Conservation (phyloP, 2,329 filamentous ascomycete species). For the Westerdykella sp. region DNA sequence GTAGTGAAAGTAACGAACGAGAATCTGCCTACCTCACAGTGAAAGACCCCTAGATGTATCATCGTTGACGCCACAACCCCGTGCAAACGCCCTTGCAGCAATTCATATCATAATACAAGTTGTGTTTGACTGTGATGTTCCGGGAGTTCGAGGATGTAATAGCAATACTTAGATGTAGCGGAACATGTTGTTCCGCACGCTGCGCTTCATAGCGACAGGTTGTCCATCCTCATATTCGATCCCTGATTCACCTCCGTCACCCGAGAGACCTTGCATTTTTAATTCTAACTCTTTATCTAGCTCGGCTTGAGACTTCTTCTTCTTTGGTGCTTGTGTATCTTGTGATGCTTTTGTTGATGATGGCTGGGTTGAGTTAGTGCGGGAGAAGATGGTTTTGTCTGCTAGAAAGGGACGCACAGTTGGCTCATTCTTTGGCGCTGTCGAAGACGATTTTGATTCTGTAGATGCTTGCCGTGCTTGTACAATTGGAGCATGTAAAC, state of each 20-base stretch:
- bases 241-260: constrained; percentile 64
- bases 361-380: not conserved
- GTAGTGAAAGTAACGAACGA: too few species aligned
- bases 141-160: too few species aligned
- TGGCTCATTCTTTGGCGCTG: constrained; percentile 1
- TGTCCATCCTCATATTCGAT: constrained; percentile 71
- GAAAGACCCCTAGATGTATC: too few species aligned
- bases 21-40: too few species aligned
- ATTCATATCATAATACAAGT: too few species aligned
- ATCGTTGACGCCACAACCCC: too few species aligned
- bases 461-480: not conserved
- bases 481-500: too few species aligned
- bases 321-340: constrained; percentile 12
- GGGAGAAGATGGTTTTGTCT: not conserved
- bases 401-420: constrained; percentile 1
- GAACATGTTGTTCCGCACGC: constrained; percentile 74
- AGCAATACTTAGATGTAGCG: constrained; percentile 48
- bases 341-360: constrained; percentile 2
- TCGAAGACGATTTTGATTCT: not conserved
- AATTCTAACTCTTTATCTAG: constrained; percentile 60
- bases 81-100: too few species aligned
- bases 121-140: too few species aligned
- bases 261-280: constrained; percentile 61
- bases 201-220: constrained; percentile 64
- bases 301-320: constrained; percentile 54